Percentiles rank a stretch among this genome's conserved stretches.
These are phyloP conservation scores for Candida succiphila DNA, from an alignment of 805 yeast species.

Conservation along the genomic window DNA sequence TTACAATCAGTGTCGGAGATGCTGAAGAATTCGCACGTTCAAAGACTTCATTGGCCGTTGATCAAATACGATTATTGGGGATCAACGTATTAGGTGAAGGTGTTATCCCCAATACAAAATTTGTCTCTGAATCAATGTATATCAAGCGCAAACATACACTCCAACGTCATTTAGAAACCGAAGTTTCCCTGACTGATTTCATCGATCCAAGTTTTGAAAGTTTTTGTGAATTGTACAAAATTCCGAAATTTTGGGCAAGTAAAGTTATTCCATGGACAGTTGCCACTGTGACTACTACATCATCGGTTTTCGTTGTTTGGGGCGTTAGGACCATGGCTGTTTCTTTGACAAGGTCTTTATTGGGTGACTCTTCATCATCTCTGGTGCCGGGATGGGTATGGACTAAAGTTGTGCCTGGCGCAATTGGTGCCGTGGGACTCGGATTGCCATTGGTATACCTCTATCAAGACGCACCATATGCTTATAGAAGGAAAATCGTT, in stretches of 20 bases:
- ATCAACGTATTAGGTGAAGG: constrained; percentile 53
- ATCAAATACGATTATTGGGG: constrained; percentile 54
- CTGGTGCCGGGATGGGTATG: constrained; percentile 9
- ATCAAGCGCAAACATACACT: constrained; percentile 58
- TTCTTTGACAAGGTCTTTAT: constrained; percentile 21
- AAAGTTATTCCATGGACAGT: constrained; percentile 2
- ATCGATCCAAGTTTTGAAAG: constrained; percentile 68
- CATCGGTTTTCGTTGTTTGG: constrained; percentile 15
- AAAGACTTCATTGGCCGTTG: constrained; percentile 51
- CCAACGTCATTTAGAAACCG: constrained; percentile 46
- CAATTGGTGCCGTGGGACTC: constrained; percentile 21
- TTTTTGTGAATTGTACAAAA: constrained; percentile 26
- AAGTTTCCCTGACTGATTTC: constrained; percentile 62
- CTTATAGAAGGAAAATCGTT: constrained; percentile 78
- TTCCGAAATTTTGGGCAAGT: constrained; percentile 31
- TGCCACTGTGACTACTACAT: constrained; percentile 15
- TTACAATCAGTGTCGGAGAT: constrained; percentile 50
- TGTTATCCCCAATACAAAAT: constrained; percentile 47
- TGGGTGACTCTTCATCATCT: constrained; percentile 18
- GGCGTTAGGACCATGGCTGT: constrained; percentile 20
- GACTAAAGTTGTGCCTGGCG: constrained; percentile 22
- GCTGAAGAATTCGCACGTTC: constrained; percentile 65
- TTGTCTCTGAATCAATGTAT: constrained; percentile 75
- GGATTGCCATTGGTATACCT: constrained; percentile 35
- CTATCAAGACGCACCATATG: constrained; percentile 76